Evolutionary conservation across 129 eudicot species (phyloP).

Genomic region (Pittosporum tobira): DNA sequence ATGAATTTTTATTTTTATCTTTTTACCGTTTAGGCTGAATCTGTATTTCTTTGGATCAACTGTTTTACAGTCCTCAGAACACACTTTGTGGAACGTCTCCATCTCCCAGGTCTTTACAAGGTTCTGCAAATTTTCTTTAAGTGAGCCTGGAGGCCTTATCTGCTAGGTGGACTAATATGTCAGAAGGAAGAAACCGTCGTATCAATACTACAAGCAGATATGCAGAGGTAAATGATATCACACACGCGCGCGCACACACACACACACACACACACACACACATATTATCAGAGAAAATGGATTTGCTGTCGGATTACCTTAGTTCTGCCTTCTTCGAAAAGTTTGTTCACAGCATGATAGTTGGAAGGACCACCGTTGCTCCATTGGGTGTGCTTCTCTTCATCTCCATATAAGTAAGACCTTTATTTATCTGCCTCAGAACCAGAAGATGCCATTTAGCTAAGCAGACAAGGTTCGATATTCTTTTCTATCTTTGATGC

Average conservation of each 20-base stretch:
- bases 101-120: conserved; percentile 41
- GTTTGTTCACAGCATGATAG: conserved; percentile 46
- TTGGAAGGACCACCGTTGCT: conserved; percentile 42
- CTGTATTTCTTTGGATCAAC: conserved; percentile 26
- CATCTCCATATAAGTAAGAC: conserved; percentile 35
- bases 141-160: conserved; percentile 21
- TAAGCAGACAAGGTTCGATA: no score
- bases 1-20: background rate
- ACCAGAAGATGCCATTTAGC: conserved; percentile 24
- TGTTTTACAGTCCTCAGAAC: conserved; percentile 29
- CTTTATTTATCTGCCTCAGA: conserved; percentile 35
- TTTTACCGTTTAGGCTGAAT: conserved; percentile 33
- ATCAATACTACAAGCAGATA: no score
- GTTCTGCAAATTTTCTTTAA: conserved; percentile 22
- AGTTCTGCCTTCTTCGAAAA: conserved; percentile 59
- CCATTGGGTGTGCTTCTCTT: conserved; percentile 43
- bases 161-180: background rate
- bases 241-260: no score
- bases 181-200: no score
- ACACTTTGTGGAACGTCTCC: conserved; percentile 41
- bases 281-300: no score
- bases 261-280: no score
- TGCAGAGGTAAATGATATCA: no score
- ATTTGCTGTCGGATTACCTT: conserved; percentile 18
- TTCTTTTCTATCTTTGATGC: background rate